phyloP scores from a whole-genome alignment of 208 protist species.

The Angomonas desouzai region DNA sequence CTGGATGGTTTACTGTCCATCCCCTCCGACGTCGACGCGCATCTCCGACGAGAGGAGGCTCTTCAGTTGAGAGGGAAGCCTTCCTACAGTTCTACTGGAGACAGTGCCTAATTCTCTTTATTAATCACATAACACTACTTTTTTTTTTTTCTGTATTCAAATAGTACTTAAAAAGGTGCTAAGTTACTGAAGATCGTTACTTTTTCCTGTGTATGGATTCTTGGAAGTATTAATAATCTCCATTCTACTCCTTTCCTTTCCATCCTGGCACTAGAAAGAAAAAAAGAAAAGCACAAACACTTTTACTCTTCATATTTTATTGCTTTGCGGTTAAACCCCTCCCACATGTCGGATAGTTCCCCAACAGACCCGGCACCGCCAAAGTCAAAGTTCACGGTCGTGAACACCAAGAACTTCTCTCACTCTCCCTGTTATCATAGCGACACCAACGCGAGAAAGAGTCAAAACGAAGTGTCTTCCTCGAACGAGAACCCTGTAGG shows the following conservation, averaged over 20 bases:
- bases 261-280: background rate
- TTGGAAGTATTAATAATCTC: too few species aligned
- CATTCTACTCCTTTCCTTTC: constrained; percentile 10
- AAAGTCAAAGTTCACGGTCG: constrained; percentile 18
- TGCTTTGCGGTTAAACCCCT: background rate
- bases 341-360: background rate
- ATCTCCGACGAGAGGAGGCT: constrained; percentile 79
- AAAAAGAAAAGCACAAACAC: constrained; percentile 11
- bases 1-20: constrained; percentile 76
- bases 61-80: constrained; percentile 62
- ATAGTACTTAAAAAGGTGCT: too few species aligned
- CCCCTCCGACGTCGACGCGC: constrained; percentile 71
- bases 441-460: background rate
- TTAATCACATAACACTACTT: too few species aligned
- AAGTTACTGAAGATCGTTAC: too few species aligned
- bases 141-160: too few species aligned
- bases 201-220: too few species aligned
- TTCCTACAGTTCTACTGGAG: constrained; percentile 72
- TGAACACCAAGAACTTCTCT: constrained; percentile 12
- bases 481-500: background rate
- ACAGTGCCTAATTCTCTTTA: constrained; percentile 19
- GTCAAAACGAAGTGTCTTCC: background rate
- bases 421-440: background rate
- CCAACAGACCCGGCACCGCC: background rate
- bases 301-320: background rate